These are phyloP conservation scores for Akanthomyces lecanii DNA, from an alignment of 2,329 filamentous ascomycete genomes.

Conservation along the genomic window DNA sequence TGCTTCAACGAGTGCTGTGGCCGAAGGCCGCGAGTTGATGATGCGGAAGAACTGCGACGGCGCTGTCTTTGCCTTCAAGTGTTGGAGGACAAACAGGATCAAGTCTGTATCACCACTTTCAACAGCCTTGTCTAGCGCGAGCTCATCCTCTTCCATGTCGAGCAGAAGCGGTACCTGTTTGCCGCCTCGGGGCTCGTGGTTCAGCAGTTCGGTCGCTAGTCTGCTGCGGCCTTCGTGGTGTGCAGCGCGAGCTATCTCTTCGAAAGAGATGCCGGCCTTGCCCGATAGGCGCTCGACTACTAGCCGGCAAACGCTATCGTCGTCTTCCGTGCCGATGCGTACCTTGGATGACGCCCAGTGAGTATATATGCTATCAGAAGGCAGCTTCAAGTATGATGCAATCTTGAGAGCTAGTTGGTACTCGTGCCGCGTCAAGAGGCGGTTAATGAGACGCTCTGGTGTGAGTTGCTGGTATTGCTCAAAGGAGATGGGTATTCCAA, in stretches of 20 bases:
- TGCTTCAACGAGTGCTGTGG: conserved; percentile 84
- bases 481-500: conserved; percentile 85
- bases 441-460: conserved; percentile 79
- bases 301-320: conserved; percentile 79
- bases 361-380: conserved; percentile 86
- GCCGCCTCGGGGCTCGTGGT: conserved; percentile 91
- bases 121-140: conserved; percentile 93
- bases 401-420: conserved; percentile 87
- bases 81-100: conserved; percentile 81
- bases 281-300: conserved; percentile 84
- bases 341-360: conserved; percentile 98
- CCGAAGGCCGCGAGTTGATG: conserved; percentile 79
- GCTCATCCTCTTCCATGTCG: conserved; percentile 91
- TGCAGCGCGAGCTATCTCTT: conserved; percentile 85
- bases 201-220: conserved; percentile 86
- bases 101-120: conserved; percentile 94
- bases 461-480: conserved; percentile 91
- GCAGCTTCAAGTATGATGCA: conserved; percentile 79
- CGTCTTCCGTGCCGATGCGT: conserved; percentile 75
- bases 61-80: conserved; percentile 85
- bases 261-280: conserved; percentile 91
- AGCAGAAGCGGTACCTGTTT: conserved; percentile 91
- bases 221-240: conserved; percentile 88
- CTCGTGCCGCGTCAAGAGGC: conserved; percentile 83
- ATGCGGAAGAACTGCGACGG: conserved; percentile 88